These are phyloP conservation scores for Ceriops tagal DNA, from an alignment of 345 rosid species.

Conservation along the genomic window DNA sequence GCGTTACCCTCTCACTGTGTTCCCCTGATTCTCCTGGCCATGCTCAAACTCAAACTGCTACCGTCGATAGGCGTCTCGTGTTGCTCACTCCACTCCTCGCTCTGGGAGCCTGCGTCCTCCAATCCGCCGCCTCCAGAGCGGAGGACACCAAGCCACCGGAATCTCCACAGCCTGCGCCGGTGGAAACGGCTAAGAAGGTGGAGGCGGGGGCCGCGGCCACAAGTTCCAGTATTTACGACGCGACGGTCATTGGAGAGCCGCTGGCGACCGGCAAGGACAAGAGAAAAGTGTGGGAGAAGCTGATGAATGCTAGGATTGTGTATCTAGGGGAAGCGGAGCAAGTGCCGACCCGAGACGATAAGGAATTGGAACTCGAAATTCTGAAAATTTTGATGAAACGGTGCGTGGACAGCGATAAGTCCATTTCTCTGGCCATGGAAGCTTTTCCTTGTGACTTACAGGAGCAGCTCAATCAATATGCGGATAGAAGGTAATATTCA, in stretches of 20 bases:
- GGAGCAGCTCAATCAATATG: conserved; percentile 53
- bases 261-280: conserved; percentile 78
- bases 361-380: conserved; percentile 71
- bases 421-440: conserved; percentile 69
- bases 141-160: conserved; percentile 11
- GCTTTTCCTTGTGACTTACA: conserved; percentile 74
- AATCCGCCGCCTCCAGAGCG: conserved; percentile 23
- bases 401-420: conserved; percentile 50
- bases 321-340: conserved; percentile 90
- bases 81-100: conserved; percentile 45
- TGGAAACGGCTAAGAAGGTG: conserved; percentile 21
- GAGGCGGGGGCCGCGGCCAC: conserved; percentile 34
- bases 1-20: neutral
- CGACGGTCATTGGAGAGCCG: conserved; percentile 90
- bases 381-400: conserved; percentile 55
- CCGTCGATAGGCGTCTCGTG: conserved; percentile 36
- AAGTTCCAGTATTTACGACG: conserved; percentile 71
- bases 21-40: neutral
- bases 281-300: conserved; percentile 83
- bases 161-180: conserved; percentile 14
- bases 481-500: conserved; percentile 47
- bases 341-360: conserved; percentile 74
- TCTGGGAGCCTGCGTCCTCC: conserved; percentile 19
- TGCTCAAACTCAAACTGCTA: conserved; percentile 5
- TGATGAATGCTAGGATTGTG: conserved; percentile 70